Conservation (phyloP, 306 rosid genomes). For the Spatholobus suberectus region DNA sequence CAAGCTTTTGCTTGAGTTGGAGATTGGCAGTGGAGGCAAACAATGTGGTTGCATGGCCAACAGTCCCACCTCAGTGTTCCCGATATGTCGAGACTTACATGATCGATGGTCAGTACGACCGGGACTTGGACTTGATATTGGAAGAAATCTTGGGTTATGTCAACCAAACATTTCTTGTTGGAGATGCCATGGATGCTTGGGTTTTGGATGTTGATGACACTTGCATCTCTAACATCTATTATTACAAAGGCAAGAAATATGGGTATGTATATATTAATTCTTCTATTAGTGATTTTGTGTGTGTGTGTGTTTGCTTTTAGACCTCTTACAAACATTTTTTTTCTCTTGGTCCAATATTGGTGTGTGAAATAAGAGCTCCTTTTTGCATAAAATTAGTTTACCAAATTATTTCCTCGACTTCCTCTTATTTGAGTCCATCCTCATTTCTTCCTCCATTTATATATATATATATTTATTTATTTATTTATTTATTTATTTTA, state of each 20-base stretch:
- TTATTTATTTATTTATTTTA: too few relatives aligned
- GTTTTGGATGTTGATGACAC: constrained; percentile 86
- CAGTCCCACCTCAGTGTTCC: constrained; percentile 64
- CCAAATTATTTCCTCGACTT: not conserved
- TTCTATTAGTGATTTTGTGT: not conserved
- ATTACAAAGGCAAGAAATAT: constrained; percentile 65
- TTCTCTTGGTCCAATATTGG: not conserved
- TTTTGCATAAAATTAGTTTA: too few relatives aligned
- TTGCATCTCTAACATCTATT: constrained; percentile 70
- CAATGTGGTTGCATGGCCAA: constrained; percentile 73
- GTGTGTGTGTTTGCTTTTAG: not conserved
- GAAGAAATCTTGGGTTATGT: constrained; percentile 52
- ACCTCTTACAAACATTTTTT: not conserved
- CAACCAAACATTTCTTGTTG: constrained; percentile 18
- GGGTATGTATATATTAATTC: constrained; percentile 53
- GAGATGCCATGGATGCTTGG: constrained; percentile 62
- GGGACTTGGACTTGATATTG: constrained; percentile 56
- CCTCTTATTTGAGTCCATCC: not conserved
- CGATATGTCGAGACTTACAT: constrained; percentile 60
- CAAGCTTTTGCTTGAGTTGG: constrained; percentile 73
- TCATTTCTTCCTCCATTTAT: not conserved
- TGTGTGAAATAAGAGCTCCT: not conserved
- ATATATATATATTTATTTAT: too few relatives aligned
- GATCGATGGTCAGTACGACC: constrained; percentile 69
- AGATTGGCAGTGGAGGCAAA: constrained; percentile 78